Evolutionary conservation across 495 filamentous ascomycete genomes (phyloP).

Genomic region (Trichocladium antarcticum): DNA sequence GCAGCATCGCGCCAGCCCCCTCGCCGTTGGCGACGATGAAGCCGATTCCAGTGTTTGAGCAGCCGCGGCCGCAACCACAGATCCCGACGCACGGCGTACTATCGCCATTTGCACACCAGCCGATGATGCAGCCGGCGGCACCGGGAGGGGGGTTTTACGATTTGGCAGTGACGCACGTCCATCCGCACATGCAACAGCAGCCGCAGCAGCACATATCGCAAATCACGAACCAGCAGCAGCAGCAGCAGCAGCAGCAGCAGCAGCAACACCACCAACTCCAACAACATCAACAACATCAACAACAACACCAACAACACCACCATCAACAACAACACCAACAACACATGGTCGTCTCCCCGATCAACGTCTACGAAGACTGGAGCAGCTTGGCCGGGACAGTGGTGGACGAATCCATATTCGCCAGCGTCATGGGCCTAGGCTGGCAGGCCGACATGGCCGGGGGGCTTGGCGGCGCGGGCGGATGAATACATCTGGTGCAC

Average conservation of each 20-base stretch:
- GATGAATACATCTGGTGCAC: not conserved
- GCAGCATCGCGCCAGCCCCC: conserved; percentile 8
- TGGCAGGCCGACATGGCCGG: conserved; percentile 10
- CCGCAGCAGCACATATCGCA: not conserved
- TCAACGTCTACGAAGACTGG: conserved; percentile 23
- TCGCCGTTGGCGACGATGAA: conserved; percentile 1
- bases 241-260: conserved; percentile 24
- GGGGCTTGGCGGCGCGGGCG: not conserved
- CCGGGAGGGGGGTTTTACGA: conserved; percentile 5
- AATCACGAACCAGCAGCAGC: conserved; percentile 6
- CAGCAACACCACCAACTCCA: not conserved
- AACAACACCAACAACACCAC: not conserved
- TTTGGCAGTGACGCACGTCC: conserved; percentile 8
- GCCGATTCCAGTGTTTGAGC: not conserved
- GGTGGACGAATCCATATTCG: conserved; percentile 18
- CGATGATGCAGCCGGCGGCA: not conserved
- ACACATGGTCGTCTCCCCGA: not conserved
- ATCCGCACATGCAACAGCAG: conserved; percentile 9
- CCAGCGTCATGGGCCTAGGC: conserved; percentile 6
- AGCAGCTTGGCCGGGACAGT: conserved; percentile 22
- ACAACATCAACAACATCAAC: conserved; percentile 1
- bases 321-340: conserved; percentile 6
- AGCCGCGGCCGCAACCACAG: conserved; percentile 1
- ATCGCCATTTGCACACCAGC: not conserved
- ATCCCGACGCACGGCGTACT: not conserved